Evolutionary conservation across 228 moss, liverwort and hornwort species (phyloP).

Genomic region (Sphagnum fallax): DNA sequence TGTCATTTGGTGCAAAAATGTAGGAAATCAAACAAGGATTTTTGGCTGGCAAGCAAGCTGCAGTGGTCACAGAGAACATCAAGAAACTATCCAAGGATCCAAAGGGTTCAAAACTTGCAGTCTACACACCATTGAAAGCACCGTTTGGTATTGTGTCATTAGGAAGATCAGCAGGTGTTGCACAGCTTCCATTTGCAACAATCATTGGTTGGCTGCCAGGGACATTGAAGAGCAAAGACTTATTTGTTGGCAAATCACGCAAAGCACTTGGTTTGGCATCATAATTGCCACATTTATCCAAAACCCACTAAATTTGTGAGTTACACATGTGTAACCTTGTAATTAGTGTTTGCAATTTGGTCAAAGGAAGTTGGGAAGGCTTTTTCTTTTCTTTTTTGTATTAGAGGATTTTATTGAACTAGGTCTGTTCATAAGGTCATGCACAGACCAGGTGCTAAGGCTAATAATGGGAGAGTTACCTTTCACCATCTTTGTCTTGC

Average conservation of each 20-base stretch:
- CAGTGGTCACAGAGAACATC: conserved; percentile 24
- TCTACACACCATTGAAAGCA: conserved; percentile 14
- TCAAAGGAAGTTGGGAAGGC: no score
- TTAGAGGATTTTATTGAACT: no score
- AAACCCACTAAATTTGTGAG: no score
- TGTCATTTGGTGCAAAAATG: neutral
- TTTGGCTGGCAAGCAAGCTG: conserved; percentile 26
- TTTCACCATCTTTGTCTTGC: no score
- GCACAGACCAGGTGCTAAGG: no score
- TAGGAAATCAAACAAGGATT: conserved; percentile 48
- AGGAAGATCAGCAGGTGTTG: conserved; percentile 22
- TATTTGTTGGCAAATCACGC: conserved; percentile 25
- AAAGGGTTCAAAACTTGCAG: conserved; percentile 9
- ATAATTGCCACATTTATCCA: no score
- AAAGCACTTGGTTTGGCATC: conserved; percentile 12
- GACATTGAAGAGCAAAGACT: conserved; percentile 25
- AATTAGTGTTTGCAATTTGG: no score
- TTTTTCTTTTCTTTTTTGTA: no score
- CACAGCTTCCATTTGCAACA: conserved; percentile 19
- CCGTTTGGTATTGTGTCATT: conserved; percentile 22
- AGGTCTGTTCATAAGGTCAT: no score
- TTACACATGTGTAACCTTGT: no score
- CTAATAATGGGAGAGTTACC: no score
- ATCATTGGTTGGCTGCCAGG: conserved; percentile 23
- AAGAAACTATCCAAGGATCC: conserved; percentile 30